Evolutionary conservation across 2,329 filamentous ascomycete species (phyloP), one percentile per base, ranked within the genome.

Genomic region (Cercospora janseana): DNA sequence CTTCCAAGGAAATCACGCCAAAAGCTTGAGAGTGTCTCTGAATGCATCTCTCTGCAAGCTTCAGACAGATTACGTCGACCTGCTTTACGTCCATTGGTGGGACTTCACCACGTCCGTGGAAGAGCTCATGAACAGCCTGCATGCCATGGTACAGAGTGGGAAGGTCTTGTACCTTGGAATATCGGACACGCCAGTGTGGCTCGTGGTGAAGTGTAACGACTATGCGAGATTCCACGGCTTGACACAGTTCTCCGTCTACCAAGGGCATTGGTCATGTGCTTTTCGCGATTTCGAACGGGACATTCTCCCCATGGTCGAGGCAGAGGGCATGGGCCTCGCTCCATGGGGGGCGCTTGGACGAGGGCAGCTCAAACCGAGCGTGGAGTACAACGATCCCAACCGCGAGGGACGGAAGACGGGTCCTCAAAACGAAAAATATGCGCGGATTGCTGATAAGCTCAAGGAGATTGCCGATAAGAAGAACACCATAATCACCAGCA

Each of bases 161-260:
- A 86, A 86, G 59, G 82, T 87, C 0, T 70, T 83, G 12, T 86
- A 87, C 57, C 72, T 88, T 0, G 85, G 85, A 2, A 75, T 86
- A 65, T 82, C 77, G 32, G 83, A 88, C 59, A 82, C 81, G 0
- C 85, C 85, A 0, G 85, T 85, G 6, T 88, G 84, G 84, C 68
- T 64, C 1, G 54, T 55, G 2, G 51, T 54, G 10, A 58, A 59
- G 7, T 59, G 55, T 38, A 61, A 59, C 37, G 29, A 43, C 68
- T 70, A 89, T 62, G 87, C 87, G 5, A 78, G 83, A 32, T 77
- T 80, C 55, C 79, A 88, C 55, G 69, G 68, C n/a, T 74, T 88
- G 21, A 65, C 63, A 4, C 63, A 54, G 7, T 65, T 64, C 70
- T 68, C 5, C 66, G 69, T 53, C 43, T 65, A 65, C 51, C 63